phyloP scores from a whole-genome alignment of 2,329 filamentous ascomycete species.

The Fusarium agapanthi region DNA sequence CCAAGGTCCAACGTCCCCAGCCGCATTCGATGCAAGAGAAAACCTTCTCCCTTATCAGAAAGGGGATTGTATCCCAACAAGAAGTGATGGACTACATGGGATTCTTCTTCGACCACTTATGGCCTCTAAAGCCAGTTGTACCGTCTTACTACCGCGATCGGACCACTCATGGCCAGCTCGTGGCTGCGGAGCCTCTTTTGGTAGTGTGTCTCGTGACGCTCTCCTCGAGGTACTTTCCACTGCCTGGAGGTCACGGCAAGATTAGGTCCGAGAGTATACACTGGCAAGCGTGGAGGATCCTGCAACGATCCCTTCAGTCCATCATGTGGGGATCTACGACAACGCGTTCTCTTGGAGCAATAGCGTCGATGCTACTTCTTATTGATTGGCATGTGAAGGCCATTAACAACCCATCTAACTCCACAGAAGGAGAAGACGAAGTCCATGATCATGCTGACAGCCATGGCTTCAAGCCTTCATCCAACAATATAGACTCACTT shows the following conservation, averaged over 20 bases:
- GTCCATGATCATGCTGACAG: not conserved
- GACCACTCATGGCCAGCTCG: not conserved
- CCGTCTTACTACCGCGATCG: constrained; percentile 13
- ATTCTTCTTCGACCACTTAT: constrained; percentile 21
- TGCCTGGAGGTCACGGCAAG: constrained; percentile 8
- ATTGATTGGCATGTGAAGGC: constrained; percentile 30
- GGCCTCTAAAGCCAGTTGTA: constrained; percentile 23
- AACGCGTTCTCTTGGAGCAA: constrained; percentile 13
- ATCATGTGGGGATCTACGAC: constrained; percentile 27
- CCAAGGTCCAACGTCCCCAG: not conserved
- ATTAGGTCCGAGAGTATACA: constrained; percentile 26
- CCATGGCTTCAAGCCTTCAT: not conserved
- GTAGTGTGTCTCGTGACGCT: constrained; percentile 16
- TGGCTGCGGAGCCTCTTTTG: constrained; percentile 15
- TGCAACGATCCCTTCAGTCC: constrained; percentile 11
- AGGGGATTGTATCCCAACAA: constrained; percentile 17
- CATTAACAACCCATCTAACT: constrained; percentile 27
- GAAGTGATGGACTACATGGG: constrained; percentile 11
- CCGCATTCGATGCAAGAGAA: constrained; percentile 7
- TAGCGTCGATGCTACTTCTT: constrained; percentile 19
- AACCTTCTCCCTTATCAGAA: constrained; percentile 9
- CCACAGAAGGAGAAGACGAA: constrained; percentile 28
- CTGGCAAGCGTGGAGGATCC: constrained; percentile 23
- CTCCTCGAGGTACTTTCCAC: constrained; percentile 15
- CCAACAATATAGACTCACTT: not conserved